Base-by-base conservation (phyloP, 2,329 filamentous ascomycete species). In the Colletotrichum euphorbiae region DNA sequence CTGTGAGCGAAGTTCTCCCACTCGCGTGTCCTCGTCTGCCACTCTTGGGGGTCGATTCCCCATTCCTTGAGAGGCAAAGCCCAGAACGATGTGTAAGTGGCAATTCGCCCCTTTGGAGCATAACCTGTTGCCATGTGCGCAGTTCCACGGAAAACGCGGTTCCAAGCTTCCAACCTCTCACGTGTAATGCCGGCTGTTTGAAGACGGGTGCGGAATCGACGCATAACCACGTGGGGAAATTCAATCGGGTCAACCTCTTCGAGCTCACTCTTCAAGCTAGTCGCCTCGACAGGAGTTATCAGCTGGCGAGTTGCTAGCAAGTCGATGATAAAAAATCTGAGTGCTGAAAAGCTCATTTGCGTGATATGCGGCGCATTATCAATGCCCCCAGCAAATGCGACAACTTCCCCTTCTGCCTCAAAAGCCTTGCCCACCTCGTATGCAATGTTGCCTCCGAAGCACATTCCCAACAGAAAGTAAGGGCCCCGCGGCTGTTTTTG, bases 321-420 rank as follows among this genome's bases (percentile, higher is more conserved):
- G n/a, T 62, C 59, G 48, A 62, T 11, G 40, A 62, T 62, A 31
- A 62, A 62, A 8, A 62, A 62, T n/a, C 59, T 46, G 21, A 62
- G 59, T 13, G 59, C 19, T 12, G 59, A 36, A 17, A 62, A 62
- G 38, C 59, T 62, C 59, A 62, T 62, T 31, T 62, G 48, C n/a
- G 19, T 5, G 48, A 62, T 62, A 36, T 62, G 17, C 48, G 59
- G 59, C 21, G 59, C 59, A 24, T 62, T 62, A 46, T 62, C 46
- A 9, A 62, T 54, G n/a, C 59, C 59, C 5, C 59, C 59, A n/a
- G 17, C 40, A 21, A 62, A 62, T 8, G 38, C 38, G 8, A 62
- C 59, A 17, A 45, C 17, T 17, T 62, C 59, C 36, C 59, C 59
- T 13, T 13, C 38, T 9, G 24, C 24, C 8, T 62, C 59, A 7